Conservation (phyloP, 2,329 filamentous ascomycete genomes). For the Hymenoscyphus albidus region DNA sequence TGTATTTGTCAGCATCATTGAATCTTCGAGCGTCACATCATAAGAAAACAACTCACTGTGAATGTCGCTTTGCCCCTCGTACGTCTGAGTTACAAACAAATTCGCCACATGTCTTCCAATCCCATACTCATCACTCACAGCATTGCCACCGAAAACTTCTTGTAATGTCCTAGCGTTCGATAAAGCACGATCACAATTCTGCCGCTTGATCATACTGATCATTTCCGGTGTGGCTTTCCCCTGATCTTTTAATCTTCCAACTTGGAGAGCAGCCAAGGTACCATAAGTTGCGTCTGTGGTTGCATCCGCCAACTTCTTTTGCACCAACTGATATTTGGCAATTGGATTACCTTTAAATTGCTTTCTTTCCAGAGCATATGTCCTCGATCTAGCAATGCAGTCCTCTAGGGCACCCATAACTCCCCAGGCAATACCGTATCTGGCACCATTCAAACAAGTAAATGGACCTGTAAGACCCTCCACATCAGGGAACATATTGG, state of each 20-base stretch:
- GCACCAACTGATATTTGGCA: constrained; percentile 92
- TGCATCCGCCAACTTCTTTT: constrained; percentile 96
- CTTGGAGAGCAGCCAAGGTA: constrained; percentile 84
- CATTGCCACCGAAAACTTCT: constrained; percentile 96
- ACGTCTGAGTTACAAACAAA: constrained; percentile 94
- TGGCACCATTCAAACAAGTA: constrained; percentile 87
- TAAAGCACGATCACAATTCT: constrained; percentile 92
- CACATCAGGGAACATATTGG: constrained; percentile 90
- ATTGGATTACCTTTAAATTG: constrained; percentile 96
- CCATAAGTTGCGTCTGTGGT: constrained; percentile 87
- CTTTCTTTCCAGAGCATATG: constrained; percentile 86
- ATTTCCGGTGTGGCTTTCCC: constrained; percentile 88
- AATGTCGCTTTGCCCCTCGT: constrained; percentile 97
- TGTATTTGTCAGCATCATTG: constrained; percentile 30
- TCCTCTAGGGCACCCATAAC: constrained; percentile 94
- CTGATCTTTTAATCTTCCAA: constrained; percentile 87
- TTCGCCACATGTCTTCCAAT: constrained; percentile 96
- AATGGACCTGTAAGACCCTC: constrained; percentile 88
- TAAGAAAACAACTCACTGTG: constrained; percentile 45
- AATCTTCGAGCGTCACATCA: not conserved
- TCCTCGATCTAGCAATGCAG: constrained; percentile 73
- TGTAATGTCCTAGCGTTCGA: constrained; percentile 76
- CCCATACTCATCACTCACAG: constrained; percentile 94
- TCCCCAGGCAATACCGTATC: constrained; percentile 91
- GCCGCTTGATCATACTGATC: constrained; percentile 94